Evolutionary conservation across 257 asterid species (phyloP), one percentile per base, ranked within the genome.

Genomic region (Nyctanthes arbortristis): DNA sequence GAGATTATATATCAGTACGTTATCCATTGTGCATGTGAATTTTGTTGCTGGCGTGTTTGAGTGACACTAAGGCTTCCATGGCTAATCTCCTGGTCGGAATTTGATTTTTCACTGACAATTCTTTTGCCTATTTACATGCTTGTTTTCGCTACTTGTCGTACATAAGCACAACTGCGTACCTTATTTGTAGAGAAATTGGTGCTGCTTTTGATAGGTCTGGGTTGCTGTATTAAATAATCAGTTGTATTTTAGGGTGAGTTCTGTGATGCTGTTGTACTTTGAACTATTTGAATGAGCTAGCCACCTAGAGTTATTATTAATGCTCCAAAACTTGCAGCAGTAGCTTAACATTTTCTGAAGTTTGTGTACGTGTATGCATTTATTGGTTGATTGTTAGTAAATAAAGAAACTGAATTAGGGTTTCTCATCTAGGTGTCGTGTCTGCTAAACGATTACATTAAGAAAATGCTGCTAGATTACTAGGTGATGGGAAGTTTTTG

Each of bases 31-130:
- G 40, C 40, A 35, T 7, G 10, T 35, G 49, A 1, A 13, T 2
- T 18, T 40, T 40, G 49, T 14, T 40, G 49, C 20, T 3, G 14
- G 3, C n/a, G 14, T 12, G 49, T 40, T 40, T 1, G 18, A 40
- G 49, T 35, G 57, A 20, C 13, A 24, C 33, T 54, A 25, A 33
- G 37, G 60, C 14, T 40, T 20, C 25, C 12, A 16, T 7, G 28
- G 37, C n/a, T 54, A 34, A 56, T 40, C 18, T 67, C 72, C 25
- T 66, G 28, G 62, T 16, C 28, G 22, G 43, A 25, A 24, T 22
- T 2, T 49, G 58, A 47, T 22, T 49, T 6, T 16, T 28, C 22
- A 29, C 27, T 22, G 13, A 18, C 0, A n/a, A 18, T 24, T 22
- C 29, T 49, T 49, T 29, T 49, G 29, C 22, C 8, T 18, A 24